Percentiles rank a stretch among this genome's conserved stretches.
Conservation (phyloP, 1,284 basidiomycete genomes). For the Serendipita sp. region DNA sequence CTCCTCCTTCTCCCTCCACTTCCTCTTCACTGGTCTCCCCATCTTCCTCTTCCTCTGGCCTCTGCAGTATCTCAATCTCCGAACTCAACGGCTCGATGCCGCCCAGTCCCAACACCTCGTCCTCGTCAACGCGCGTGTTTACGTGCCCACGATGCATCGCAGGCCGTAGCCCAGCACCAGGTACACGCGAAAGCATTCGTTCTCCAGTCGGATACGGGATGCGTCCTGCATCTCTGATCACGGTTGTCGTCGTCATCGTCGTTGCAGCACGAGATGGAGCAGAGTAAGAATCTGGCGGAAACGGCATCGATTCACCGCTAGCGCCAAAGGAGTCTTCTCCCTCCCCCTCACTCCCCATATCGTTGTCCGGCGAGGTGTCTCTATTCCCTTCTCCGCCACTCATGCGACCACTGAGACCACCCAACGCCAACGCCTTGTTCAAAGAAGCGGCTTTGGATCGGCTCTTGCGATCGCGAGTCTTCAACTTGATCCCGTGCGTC, state of each 20-base stretch:
- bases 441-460: background rate
- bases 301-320: background rate
- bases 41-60: background rate
- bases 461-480: background rate
- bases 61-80: background rate
- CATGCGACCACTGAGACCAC: background rate
- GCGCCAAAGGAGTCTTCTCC: background rate
- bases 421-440: background rate
- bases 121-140: background rate
- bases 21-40: background rate
- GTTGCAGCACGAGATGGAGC: background rate
- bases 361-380: background rate
- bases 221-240: background rate
- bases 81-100: background rate
- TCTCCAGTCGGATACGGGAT: background rate
- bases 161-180: background rate
- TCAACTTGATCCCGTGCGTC: slow-evolving; percentile 24
- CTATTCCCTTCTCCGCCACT: background rate
- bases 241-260: background rate
- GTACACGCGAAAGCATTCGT: background rate
- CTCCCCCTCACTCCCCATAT: background rate
- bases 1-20: background rate
- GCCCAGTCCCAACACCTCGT: background rate
- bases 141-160: background rate
- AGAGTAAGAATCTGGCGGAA: background rate